phyloP scores from a whole-genome alignment of 2,329 filamentous ascomycete species.

The Aspergillus aculeatinus region DNA sequence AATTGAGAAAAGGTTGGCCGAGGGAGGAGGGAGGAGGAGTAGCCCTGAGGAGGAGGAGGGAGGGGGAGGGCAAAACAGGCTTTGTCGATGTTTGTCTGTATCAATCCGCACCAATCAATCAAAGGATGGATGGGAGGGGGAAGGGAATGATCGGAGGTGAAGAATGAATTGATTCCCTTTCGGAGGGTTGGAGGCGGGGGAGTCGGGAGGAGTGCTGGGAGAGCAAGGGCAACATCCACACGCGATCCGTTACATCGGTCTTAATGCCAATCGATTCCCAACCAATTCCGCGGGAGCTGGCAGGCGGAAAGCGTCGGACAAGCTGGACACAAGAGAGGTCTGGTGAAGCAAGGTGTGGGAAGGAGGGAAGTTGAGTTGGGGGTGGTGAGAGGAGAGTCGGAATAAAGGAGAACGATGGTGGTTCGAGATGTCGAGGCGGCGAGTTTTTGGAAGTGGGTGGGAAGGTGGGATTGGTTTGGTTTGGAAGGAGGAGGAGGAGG shows the following conservation, averaged over 20 bases:
- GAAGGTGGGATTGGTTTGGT: neutral
- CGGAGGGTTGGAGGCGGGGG: slow-evolving; percentile 14
- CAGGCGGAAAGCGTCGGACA: slow-evolving; percentile 3
- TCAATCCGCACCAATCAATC: slow-evolving; percentile 3
- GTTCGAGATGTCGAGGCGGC: neutral
- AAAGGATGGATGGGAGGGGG: neutral
- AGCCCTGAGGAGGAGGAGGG: neutral
- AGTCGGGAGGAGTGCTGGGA: slow-evolving; percentile 18
- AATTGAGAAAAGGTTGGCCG: neutral
- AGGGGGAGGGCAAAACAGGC: neutral
- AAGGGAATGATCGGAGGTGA: slow-evolving; percentile 7
- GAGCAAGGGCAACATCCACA: slow-evolving; percentile 23
- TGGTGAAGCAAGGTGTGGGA: neutral
- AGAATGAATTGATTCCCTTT: slow-evolving; percentile 14
- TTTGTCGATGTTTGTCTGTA: neutral
- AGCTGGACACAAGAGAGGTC: neutral
- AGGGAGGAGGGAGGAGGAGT: neutral
- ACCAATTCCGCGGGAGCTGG: slow-evolving; percentile 12
- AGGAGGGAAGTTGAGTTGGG: neutral
- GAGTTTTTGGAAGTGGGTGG: neutral
- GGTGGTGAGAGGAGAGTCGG: neutral
- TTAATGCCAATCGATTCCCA: slow-evolving; percentile 18
- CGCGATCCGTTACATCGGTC: slow-evolving; percentile 27
- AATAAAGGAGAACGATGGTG: neutral
- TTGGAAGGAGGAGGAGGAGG: neutral